Conservation (phyloP, 306 rosid species). For the Acacia melanoxylon region DNA sequence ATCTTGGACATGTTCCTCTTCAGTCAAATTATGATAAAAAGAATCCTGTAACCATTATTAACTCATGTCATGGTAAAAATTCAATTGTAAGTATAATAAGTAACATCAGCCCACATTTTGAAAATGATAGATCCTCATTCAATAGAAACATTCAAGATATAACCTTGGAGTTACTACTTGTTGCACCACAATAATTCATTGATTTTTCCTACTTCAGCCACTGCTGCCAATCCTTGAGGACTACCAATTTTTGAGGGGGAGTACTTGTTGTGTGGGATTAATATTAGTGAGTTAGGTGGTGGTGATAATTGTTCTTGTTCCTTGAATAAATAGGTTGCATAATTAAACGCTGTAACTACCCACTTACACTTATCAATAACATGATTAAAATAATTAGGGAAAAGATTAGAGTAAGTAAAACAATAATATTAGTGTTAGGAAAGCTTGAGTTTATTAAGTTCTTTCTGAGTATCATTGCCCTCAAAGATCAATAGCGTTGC, state of each 20-base stretch:
- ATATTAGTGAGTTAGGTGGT: not conserved
- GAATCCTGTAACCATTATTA: conserved; percentile 68
- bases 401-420: not conserved
- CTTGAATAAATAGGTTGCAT: not conserved
- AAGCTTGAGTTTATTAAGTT: not conserved
- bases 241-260: not conserved
- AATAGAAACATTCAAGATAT: not conserved
- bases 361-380: not conserved
- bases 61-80: conserved; percentile 9
- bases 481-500: conserved; percentile 1
- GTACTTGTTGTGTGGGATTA: not conserved
- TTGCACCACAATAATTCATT: not conserved
- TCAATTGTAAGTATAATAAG: not conserved
- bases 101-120: conserved; percentile 14
- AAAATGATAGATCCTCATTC: not conserved
- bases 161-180: not conserved
- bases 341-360: not conserved
- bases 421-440: not conserved
- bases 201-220: not conserved
- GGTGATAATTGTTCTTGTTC: not conserved
- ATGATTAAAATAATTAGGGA: not conserved
- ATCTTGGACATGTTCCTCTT: conserved; percentile 85
- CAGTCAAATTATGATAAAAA: conserved; percentile 77
- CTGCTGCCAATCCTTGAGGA: not conserved
- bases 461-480: not conserved